Conservation (phyloP, 2,329 filamentous ascomycete genomes). For the Xylogone sp. region DNA sequence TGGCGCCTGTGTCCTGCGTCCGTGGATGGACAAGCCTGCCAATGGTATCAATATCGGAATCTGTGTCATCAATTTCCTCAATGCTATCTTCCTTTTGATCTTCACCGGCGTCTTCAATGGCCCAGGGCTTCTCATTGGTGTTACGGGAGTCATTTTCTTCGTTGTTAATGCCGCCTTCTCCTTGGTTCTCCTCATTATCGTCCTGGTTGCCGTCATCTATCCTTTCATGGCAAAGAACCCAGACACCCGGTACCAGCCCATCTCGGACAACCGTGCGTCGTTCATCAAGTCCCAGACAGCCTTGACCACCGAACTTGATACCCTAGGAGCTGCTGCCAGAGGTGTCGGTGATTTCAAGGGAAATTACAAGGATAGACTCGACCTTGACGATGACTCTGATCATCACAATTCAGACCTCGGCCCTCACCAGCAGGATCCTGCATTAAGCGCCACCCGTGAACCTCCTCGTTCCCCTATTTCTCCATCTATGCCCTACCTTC, state of each 20-base stretch:
- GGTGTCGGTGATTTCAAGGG: slow-evolving; percentile 63
- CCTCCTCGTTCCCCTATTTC: no score
- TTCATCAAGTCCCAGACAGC: slow-evolving; percentile 91
- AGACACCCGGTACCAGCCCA: slow-evolving; percentile 86
- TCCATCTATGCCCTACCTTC: no score
- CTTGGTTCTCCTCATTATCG: slow-evolving; percentile 73
- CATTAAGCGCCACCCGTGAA: no score
- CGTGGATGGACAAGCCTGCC: slow-evolving; percentile 97
- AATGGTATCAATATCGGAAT: slow-evolving; percentile 93
- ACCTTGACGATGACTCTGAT: slow-evolving; percentile 39
- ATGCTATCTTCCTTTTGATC: slow-evolving; percentile 79
- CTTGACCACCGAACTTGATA: slow-evolving; percentile 76
- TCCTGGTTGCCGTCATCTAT: slow-evolving; percentile 69
- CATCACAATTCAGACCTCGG: no score
- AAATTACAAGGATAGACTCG: slow-evolving; percentile 53
- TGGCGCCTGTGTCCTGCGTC: slow-evolving; percentile 69
- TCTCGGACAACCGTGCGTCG: slow-evolving; percentile 88
- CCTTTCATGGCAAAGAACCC: slow-evolving; percentile 86
- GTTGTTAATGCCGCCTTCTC: slow-evolving; percentile 79
- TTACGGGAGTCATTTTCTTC: slow-evolving; percentile 84
- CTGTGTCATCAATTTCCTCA: slow-evolving; percentile 80
- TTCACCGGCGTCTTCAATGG: slow-evolving; percentile 82
- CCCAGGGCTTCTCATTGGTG: slow-evolving; percentile 74
- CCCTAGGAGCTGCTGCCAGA: slow-evolving; percentile 78
- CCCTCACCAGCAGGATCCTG: no score